Evolutionary conservation across 169 alveolate genomes (phyloP), one percentile per base, ranked within the genome.

Genomic region (Theileria annulata): DNA sequence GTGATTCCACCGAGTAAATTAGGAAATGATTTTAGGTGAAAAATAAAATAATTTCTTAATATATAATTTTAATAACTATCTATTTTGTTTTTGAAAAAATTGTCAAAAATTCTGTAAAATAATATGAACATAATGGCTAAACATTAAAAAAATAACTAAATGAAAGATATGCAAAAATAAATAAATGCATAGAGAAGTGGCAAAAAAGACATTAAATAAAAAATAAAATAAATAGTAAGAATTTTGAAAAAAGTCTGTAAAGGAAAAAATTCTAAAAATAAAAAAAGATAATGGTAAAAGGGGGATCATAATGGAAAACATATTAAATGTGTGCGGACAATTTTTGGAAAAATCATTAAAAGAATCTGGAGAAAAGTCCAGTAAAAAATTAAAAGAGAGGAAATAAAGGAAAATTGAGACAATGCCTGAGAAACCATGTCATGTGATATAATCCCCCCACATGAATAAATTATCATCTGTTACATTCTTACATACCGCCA

Each of bases 371-470:
- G 33, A 37, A 37, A 37, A 19, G 58, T 2, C 9, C 17, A n/a
- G 8, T 64, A 64, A 64, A 64, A 6, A 64, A 37, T 15, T 25
- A 64, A 64, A 37, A 10, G 58, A 64, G 10, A n/a, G 33, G 58
- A 6, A 15, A 25, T 64, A 64, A 64, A 21, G 66, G n/a, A n/a
- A 56, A 56, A 56, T 27, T 56, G 31, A 13, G 66, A 4, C 31
- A 56, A 64, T 64, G 30, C 58, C 8, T 64, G 33, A 0, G 68
- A 35, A 25, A 47, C 8, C 51, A 19, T 19, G 30, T 64, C 58
- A 64, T 64, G 58, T 3, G 60, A 64, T 64, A 13, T 64, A 25
- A 21, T 25, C 63, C 73, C 73, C 27, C 51, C 25, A 64, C 66
- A 19, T 64, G 3, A 37, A 47, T 6, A 37, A 15, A 10, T 21